Conservation (phyloP, 768 basidiomycete species). For the Ramaria rubella region DNA sequence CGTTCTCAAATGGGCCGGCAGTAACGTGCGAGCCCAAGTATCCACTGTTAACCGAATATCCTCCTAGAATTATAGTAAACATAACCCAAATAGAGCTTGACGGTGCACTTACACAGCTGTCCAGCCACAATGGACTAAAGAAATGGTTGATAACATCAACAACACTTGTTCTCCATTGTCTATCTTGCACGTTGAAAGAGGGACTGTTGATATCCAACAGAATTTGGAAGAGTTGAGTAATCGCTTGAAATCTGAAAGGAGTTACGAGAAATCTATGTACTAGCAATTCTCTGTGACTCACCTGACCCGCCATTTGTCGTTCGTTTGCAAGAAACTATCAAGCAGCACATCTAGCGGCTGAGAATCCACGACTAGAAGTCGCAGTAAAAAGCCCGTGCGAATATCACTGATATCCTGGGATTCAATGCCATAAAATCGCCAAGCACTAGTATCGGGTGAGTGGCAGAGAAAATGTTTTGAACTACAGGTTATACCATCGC, state of each 20-base stretch:
- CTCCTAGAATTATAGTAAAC: conserved; percentile 41
- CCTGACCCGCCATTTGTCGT: conserved; percentile 45
- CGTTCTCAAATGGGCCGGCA: conserved; percentile 58
- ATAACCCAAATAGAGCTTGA: not conserved
- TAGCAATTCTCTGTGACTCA: conserved; percentile 20
- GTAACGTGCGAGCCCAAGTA: conserved; percentile 51
- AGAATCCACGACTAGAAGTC: conserved; percentile 54
- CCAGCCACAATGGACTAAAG: conserved; percentile 59
- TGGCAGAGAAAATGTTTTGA: not conserved
- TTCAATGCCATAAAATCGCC: conserved; percentile 64
- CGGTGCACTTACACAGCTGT: conserved; percentile 42
- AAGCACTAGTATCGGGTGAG: conserved; percentile 38
- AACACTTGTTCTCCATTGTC: conserved; percentile 62
- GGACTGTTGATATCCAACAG: conserved; percentile 61
- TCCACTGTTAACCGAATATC: conserved; percentile 56
- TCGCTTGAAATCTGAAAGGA: conserved; percentile 40
- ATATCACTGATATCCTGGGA: conserved; percentile 44
- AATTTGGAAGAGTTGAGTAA: conserved; percentile 55
- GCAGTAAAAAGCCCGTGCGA: conserved; percentile 50
- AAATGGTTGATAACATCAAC: conserved; percentile 52
- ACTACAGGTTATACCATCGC: conserved; percentile 43
- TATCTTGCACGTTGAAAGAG: conserved; percentile 52
- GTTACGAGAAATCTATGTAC: not conserved
- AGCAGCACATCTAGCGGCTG: conserved; percentile 54
- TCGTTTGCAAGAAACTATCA: conserved; percentile 31